Base-by-base conservation (phyloP, 176 grass and related monocot species). In the Thalia dealbata region DNA sequence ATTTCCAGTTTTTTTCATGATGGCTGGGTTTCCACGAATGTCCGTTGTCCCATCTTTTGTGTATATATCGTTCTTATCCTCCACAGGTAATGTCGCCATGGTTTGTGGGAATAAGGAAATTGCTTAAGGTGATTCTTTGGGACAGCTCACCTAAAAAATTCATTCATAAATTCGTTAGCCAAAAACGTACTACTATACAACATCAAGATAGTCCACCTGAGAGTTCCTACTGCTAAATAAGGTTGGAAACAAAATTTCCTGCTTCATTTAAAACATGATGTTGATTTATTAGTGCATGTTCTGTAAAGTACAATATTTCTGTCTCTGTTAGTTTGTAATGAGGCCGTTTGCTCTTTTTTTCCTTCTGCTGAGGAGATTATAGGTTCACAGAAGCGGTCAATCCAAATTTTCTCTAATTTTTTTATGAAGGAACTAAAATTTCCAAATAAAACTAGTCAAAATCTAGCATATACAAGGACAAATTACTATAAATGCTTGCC, bases 11-110 rank as follows among this genome's bases (percentile, higher is more conserved):
- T 63, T 16, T 25, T 63, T 63, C 61, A 15, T 28, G 26, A 6
- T 63, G 0, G 25, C 61, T 63, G 61, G 24, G 25, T 28, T 63
- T 11, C 61, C 61, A 15, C 15, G 23, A 25, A 63, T 12, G 27
- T 63, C 23, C 14, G 61, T 63, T 28, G 61, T 63, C 25, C 61
- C 61, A 63, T 63, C 61, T 63, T 63, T 63, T 14, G 61, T 63
- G 24, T 63, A 63, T 14, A 6, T 15, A 28, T 63, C 61, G 1
- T 19, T 10, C 15, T n/a, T 58, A 9, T 58, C 54, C 21, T 58
- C 54, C 54, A 58, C 18, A 18, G 32, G 32, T 2, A 38, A 38
- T 38, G 32, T 38, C 32, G 32, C 32, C 32, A 38, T 38, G 32
- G 32, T 4, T 48, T 48, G 45, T 8, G 1, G 6, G 6, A 48